Evolutionary conservation across 129 eudicot genomes (phyloP).

Genomic region (Flaveria brownii): DNA sequence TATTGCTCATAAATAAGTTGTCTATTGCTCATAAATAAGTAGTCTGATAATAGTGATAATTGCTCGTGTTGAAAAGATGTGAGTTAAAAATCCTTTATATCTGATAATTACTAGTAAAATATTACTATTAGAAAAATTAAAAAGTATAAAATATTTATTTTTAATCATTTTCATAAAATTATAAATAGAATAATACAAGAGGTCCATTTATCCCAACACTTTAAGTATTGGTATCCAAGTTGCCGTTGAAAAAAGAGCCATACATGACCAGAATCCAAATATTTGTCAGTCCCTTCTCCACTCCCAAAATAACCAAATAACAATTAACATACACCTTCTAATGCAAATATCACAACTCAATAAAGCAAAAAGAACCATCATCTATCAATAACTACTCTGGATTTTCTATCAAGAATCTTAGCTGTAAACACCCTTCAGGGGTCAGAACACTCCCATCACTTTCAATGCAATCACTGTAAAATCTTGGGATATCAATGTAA

Average conservation of each 20-base stretch:
- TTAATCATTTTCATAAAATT: not conserved
- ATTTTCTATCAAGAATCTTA: conserved; percentile 30
- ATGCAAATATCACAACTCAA: conserved; percentile 10
- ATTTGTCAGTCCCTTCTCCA: conserved; percentile 11
- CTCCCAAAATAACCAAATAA: conserved; percentile 4
- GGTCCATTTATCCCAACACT: not conserved
- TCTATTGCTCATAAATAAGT: no score
- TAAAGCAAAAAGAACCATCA: not conserved
- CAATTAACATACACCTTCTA: not conserved
- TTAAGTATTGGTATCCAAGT: not conserved
- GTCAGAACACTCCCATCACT: conserved; percentile 19
- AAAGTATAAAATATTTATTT: not conserved
- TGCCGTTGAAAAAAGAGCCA: conserved; percentile 26
- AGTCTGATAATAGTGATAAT: no score
- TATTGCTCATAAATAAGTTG: no score
- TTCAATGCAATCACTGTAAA: conserved; percentile 31
- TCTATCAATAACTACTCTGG: not conserved
- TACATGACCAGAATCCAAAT: conserved; percentile 22
- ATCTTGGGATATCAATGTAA: not conserved
- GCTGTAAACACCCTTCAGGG: conserved; percentile 38
- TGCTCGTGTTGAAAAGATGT: no score
- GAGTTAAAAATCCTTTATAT: no score
- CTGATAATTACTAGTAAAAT: no score
- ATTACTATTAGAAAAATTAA: not conserved
- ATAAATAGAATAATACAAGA: not conserved